Percentiles rank a stretch among this genome's conserved stretches.
Evolutionary conservation across 129 eudicot species (phyloP).

Genomic region (Escallonia herrerae): DNA sequence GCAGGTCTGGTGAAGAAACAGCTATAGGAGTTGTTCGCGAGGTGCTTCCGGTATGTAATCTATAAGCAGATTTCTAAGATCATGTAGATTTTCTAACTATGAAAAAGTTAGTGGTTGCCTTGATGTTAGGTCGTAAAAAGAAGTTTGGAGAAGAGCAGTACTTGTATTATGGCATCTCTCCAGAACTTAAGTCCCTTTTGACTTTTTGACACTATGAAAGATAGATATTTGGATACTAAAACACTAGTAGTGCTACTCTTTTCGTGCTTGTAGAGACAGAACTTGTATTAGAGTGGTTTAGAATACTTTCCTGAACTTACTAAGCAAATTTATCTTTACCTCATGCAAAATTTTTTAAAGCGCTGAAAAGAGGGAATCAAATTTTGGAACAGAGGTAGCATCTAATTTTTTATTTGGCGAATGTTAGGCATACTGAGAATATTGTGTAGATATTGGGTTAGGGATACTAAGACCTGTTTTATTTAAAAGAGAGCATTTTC

Average conservation of each 20-base stretch:
- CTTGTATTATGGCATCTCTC: neutral
- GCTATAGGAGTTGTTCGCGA: slow-evolving; percentile 68
- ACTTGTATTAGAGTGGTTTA: no score
- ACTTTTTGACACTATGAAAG: neutral
- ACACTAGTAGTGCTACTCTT: neutral
- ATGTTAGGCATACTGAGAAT: no score
- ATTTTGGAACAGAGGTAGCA: no score
- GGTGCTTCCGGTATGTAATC: slow-evolving; percentile 66
- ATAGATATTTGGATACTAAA: neutral
- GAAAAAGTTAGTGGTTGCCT: no score
- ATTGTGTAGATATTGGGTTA: neutral
- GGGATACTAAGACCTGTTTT: neutral
- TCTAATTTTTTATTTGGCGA: no score
- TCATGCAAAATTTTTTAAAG: no score
- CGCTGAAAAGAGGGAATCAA: no score
- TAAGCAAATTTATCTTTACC: no score
- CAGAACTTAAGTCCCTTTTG: neutral
- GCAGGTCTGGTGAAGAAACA: slow-evolving; percentile 57
- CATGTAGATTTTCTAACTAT: neutral
- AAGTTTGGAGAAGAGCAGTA: neutral
- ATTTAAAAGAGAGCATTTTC: neutral
- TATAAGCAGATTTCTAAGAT: neutral
- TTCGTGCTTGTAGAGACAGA: no score
- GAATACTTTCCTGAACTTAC: no score
- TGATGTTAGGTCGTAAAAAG: no score